These are phyloP conservation scores for Oryza meyeriana DNA, from an alignment of 176 grass and related monocot genomes.

Conservation along the genomic window DNA sequence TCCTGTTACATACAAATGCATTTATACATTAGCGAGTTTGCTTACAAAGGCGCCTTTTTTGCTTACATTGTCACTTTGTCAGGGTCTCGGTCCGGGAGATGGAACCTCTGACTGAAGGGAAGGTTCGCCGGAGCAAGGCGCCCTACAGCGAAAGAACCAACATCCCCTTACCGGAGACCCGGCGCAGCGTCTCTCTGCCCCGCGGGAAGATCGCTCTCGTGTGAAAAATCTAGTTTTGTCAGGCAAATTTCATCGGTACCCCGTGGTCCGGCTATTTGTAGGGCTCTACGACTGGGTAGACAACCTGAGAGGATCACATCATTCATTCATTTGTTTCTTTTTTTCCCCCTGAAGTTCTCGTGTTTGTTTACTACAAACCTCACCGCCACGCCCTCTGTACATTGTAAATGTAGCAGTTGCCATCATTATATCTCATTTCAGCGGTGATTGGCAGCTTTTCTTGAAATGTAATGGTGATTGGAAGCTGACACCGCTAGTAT, in stretches of 20 bases:
- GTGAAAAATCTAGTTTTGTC: conserved; percentile 33
- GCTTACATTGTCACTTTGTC: not conserved
- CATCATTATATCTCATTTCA: not conserved
- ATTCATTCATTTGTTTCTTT: not conserved
- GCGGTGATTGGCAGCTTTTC: not conserved
- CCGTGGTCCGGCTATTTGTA: not conserved
- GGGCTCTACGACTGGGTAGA: conserved; percentile 36
- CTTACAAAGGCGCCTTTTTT: not conserved
- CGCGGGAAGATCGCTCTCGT: conserved; percentile 46
- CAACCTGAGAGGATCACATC: not conserved
- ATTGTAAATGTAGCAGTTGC: not conserved
- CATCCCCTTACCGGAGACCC: conserved; percentile 32
- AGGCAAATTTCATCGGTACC: not conserved
- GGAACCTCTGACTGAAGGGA: conserved; percentile 55
- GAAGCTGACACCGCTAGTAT: not conserved
- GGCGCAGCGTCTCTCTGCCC: conserved; percentile 62
- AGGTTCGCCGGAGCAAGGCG: conserved; percentile 47
- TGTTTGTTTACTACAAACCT: not conserved
- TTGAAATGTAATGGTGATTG: no score
- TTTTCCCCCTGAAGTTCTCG: not conserved
- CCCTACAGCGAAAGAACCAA: conserved; percentile 40
- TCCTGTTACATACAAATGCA: not conserved
- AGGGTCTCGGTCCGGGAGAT: conserved; percentile 45
- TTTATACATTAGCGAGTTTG: not conserved
- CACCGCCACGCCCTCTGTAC: not conserved